Percentiles rank a stretch among this genome's conserved stretches.
Conservation (phyloP, 1,139 yeast species). For the Geotrichum australiense region DNA sequence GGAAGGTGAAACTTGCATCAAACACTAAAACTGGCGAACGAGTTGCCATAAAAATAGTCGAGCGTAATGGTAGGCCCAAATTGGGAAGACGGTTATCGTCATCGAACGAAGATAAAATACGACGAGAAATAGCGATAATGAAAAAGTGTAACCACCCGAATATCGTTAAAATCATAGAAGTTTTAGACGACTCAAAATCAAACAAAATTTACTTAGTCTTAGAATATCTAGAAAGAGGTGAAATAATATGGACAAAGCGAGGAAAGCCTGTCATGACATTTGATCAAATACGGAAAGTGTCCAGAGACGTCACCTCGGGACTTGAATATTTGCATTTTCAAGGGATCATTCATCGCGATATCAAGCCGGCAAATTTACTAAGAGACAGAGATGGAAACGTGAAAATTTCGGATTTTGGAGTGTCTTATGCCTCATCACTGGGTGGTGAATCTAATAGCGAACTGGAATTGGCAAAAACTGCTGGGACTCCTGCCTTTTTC, state of each 20-base stretch:
- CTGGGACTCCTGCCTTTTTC: conserved; percentile 84
- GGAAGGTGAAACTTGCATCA: conserved; percentile 87
- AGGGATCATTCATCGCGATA: conserved; percentile 94
- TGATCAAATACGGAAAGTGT: conserved; percentile 58
- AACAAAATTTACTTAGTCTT: conserved; percentile 84
- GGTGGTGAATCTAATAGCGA: conserved; percentile 53
- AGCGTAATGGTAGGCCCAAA: conserved; percentile 60
- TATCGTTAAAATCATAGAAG: conserved; percentile 81
- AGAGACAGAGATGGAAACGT: conserved; percentile 67
- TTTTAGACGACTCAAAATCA: conserved; percentile 76
- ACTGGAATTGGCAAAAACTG: conserved; percentile 79
- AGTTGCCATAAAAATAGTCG: conserved; percentile 92
- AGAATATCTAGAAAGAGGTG: conserved; percentile 90
- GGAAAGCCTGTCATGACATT: conserved; percentile 58
- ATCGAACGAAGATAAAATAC: conserved; percentile 64
- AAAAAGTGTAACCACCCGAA: conserved; percentile 89
- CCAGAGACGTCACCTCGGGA: conserved; percentile 82
- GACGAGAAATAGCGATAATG: conserved; percentile 92
- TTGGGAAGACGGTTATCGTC: conserved; percentile 43
- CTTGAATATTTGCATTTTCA: conserved; percentile 87
- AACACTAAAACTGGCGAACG: conserved; percentile 62
- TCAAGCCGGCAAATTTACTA: conserved; percentile 90
- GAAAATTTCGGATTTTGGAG: conserved; percentile 95
- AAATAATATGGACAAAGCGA: conserved; percentile 66
- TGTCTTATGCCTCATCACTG: conserved; percentile 65